Conservation (phyloP, 1,139 yeast genomes). For the Yamadazyma mexicana region DNA sequence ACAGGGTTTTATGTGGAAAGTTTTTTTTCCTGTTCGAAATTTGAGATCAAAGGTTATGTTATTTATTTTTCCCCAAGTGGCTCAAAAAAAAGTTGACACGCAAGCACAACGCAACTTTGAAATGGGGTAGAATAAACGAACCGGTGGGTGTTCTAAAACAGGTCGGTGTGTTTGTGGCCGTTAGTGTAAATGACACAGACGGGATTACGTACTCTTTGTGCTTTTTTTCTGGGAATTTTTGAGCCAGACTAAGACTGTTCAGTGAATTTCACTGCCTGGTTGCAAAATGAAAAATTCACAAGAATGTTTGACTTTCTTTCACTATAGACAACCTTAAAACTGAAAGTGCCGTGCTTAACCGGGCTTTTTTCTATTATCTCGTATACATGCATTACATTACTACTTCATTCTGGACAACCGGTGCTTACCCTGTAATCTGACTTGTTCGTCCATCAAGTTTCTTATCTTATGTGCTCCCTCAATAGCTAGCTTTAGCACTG, state of each 20-base stretch:
- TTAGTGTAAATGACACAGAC: too few species aligned
- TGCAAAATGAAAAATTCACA: too few species aligned
- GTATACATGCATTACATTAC: background rate
- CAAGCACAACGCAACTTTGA: too few species aligned
- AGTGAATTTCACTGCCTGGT: background rate
- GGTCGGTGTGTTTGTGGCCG: background rate
- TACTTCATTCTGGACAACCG: constrained; percentile 5
- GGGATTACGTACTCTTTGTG: background rate
- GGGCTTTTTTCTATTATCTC: background rate
- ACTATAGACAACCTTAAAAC: too few species aligned
- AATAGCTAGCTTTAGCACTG: constrained; percentile 77
- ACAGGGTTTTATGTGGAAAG: background rate
- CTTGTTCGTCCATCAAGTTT: constrained; percentile 83
- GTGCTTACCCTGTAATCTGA: constrained; percentile 65
- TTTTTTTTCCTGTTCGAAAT: background rate
- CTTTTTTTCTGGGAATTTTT: background rate
- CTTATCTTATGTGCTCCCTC: constrained; percentile 86
- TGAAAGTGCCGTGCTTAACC: too few species aligned
- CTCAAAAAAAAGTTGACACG: too few species aligned
- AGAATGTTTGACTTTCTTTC: too few species aligned
- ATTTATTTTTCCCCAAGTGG: too few species aligned
- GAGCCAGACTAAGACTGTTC: too few species aligned
- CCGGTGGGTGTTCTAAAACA: too few species aligned
- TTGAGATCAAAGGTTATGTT: too few species aligned
- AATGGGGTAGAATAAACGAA: too few species aligned